phyloP scores from a whole-genome alignment of 148 eudicot genomes.

The Rhododendron williamsianum region DNA sequence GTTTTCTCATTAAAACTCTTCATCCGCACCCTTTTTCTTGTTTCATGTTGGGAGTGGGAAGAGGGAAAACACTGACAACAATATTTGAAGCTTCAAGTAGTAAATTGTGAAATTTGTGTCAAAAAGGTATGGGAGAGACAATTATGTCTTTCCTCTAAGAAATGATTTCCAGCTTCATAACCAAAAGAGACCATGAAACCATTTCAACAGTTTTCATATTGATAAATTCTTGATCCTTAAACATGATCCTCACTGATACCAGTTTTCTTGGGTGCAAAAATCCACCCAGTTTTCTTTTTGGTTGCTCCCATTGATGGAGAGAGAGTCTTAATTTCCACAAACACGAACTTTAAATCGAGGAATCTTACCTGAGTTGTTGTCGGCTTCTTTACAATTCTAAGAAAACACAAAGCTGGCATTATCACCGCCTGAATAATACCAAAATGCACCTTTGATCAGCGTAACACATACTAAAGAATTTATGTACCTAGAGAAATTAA shows the following conservation, averaged over 20 bases:
- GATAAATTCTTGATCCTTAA: not conserved
- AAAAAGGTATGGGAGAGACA: not conserved
- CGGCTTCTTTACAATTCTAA: slow-evolving; percentile 56
- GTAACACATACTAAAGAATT: not conserved
- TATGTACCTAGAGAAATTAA: not conserved
- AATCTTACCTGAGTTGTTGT: slow-evolving; percentile 56
- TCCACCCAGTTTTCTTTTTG: not conserved
- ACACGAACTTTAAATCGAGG: not conserved
- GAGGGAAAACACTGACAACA: not conserved
- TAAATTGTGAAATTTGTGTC: not conserved
- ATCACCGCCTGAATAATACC: slow-evolving; percentile 49
- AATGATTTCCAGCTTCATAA: not conserved
- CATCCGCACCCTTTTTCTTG: not conserved
- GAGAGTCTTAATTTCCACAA: not conserved
- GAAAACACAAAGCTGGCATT: slow-evolving; percentile 66
- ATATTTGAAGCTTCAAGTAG: not conserved
- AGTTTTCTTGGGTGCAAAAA: not conserved
- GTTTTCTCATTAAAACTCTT: not conserved
- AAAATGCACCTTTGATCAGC: not conserved
- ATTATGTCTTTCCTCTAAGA: not conserved
- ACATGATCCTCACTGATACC: not conserved
- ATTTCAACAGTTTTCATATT: not conserved
- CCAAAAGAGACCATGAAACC: not conserved
- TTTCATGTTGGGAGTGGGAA: not conserved
- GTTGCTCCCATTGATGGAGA: not conserved